Evolutionary conservation across 352 stramenopile genomes (phyloP), one percentile per base, ranked within the genome.

Genomic region (Hyaloperonospora arabidopsidis): DNA sequence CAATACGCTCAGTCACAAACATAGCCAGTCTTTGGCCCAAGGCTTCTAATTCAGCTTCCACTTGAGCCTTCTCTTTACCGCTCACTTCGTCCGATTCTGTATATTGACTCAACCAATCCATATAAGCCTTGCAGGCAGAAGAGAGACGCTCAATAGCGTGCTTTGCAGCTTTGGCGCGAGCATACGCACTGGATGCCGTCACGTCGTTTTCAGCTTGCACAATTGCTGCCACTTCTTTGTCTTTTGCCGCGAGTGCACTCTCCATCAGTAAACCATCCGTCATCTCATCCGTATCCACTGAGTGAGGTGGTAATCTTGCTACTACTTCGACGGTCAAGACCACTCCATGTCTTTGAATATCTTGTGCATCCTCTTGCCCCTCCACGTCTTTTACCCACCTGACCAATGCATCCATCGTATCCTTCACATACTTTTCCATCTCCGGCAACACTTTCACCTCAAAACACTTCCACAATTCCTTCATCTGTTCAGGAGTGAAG

Each of bases 111-210:
- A 88, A 46, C 0, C 59, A 58, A 39, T 64, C 58, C 45, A 86
- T 63, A 22, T 75, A 78, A 4, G 59, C 50, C 10, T 58, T 56
- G 18, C 74, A 83, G 6, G 67, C 67, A 12, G 52, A 48, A 21
- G 69, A 77, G 17, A 87, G 45, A 32, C 58, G 57, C 28, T 67
- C 55, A 40, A 89, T 84, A 2, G 68, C 60, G 11, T 61, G 63
- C 45, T 74, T 61, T 0, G 72, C 68, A 17, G 71, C 69, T 13
- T 65, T 63, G 1, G 76, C 71, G 7, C 73, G 60, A 52, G 47
- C 57, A 35, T 54, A 66, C 0, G 72, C 61, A 49, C 41, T 74
- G 17, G 59, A 2, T 2, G 64, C 47, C 29, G 17, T 29, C 21
- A 49, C 36, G n/a, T 57, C n/a, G 3, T 49, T 57, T 17, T 70